Conservation (phyloP, 768 basidiomycete species). For the Kwoniella sp. region DNA sequence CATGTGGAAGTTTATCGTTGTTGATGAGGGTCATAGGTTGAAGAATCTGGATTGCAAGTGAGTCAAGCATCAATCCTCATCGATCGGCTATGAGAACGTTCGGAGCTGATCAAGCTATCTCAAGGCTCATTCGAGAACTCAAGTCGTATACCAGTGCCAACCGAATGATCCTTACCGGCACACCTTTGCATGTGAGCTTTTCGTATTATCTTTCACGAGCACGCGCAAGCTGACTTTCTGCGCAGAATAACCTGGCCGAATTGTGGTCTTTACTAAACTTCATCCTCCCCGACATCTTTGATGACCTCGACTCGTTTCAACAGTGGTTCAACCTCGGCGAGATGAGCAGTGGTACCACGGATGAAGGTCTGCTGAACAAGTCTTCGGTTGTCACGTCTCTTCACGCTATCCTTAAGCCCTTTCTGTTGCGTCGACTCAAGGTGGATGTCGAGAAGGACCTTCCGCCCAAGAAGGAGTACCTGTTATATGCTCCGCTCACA, state of each 20-base stretch:
- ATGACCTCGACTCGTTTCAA: constrained; percentile 84
- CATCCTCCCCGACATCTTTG: constrained; percentile 89
- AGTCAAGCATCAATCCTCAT: constrained; percentile 34
- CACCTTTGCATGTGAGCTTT: constrained; percentile 80
- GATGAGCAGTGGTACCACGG: constrained; percentile 35
- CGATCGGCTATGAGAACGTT: background rate
- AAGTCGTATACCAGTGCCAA: constrained; percentile 82
- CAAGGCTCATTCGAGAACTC: constrained; percentile 76
- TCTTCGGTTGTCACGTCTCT: constrained; percentile 72
- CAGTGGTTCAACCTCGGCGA: constrained; percentile 64
- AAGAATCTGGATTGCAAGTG: constrained; percentile 88
- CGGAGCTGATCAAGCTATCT: background rate
- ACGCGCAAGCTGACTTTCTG: constrained; percentile 6
- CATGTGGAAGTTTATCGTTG: constrained; percentile 76
- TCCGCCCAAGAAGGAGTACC: constrained; percentile 84
- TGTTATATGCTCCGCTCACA: constrained; percentile 87
- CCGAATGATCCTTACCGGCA: constrained; percentile 91
- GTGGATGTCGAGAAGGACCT: constrained; percentile 85
- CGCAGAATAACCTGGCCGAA: constrained; percentile 89
- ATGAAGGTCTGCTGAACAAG: constrained; percentile 41
- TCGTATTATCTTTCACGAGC: constrained; percentile 1
- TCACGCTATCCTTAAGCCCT: constrained; percentile 90
- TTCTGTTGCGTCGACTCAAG: constrained; percentile 88
- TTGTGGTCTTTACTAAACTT: constrained; percentile 95
- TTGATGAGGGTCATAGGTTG: constrained; percentile 74